Percentiles rank a stretch among this genome's conserved stretches.
Conservation (phyloP, 176 grass and related monocot genomes). For the Phragmites australis region DNA sequence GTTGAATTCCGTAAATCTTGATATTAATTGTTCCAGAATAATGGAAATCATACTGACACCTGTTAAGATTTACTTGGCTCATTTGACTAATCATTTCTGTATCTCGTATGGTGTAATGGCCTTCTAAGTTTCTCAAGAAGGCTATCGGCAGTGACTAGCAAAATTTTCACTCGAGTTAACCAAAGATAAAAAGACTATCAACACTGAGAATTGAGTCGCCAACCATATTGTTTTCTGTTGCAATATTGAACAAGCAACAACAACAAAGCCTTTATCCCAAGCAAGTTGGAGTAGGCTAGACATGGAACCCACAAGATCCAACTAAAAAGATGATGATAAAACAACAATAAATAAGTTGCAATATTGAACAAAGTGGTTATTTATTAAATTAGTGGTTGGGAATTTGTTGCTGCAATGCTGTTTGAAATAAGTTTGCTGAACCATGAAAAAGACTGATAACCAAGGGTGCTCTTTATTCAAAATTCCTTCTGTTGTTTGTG, state of each 20-base stretch:
- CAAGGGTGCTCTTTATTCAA: constrained; percentile 6
- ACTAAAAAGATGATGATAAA: too few species aligned
- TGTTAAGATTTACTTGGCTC: constrained; percentile 20
- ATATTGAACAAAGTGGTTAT: constrained; percentile 37
- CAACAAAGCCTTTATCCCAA: too few species aligned
- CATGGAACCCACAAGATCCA: too few species aligned
- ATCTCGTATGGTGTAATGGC: constrained; percentile 9
- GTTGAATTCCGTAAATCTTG: constrained; percentile 8
- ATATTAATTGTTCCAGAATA: background rate
- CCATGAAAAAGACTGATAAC: background rate
- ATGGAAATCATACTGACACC: background rate
- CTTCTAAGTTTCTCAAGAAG: background rate
- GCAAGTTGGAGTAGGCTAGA: too few species aligned
- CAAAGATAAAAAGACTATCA: constrained; percentile 3
- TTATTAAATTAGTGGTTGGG: background rate
- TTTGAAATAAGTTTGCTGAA: constrained; percentile 33
- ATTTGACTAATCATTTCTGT: constrained; percentile 8
- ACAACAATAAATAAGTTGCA: too few species aligned
- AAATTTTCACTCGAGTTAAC: constrained; percentile 5
- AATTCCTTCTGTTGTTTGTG: constrained; percentile 16
- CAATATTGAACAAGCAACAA: constrained; percentile 21
- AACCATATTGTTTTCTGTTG: constrained; percentile 7
- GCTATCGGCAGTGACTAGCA: background rate
- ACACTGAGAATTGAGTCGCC: background rate
- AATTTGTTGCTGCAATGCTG: background rate